Evolutionary conservation across 2,329 filamentous ascomycete genomes (phyloP).

Genomic region (Arthrinium puccinioides): DNA sequence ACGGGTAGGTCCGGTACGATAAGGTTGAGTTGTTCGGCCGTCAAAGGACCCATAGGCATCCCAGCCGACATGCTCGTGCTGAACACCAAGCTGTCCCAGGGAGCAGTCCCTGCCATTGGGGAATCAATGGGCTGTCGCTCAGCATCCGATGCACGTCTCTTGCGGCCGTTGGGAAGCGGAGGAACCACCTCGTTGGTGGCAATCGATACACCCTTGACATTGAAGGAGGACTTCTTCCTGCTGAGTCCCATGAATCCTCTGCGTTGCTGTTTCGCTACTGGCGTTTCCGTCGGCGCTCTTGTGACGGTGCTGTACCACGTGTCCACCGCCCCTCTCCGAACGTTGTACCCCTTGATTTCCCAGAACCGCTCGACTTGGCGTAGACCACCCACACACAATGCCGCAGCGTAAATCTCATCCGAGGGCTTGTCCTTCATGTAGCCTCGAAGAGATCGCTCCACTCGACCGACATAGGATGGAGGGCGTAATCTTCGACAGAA

Average conservation of each 20-base stretch:
- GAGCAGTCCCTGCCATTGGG: slow-evolving; percentile 9
- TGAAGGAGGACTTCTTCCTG: slow-evolving; percentile 47
- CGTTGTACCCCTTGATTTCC: slow-evolving; percentile 61
- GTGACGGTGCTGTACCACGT: slow-evolving; percentile 46
- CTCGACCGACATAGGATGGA: slow-evolving; percentile 55
- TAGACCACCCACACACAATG: slow-evolving; percentile 53
- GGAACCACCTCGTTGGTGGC: neutral
- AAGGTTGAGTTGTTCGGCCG: slow-evolving; percentile 40
- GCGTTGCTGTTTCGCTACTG: slow-evolving; percentile 36
- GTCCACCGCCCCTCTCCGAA: slow-evolving; percentile 51
- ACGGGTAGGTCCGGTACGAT: slow-evolving; percentile 49
- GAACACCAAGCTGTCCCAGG: slow-evolving; percentile 40
- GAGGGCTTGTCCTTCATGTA: slow-evolving; percentile 56
- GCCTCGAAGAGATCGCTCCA: slow-evolving; percentile 56
- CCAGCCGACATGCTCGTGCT: slow-evolving; percentile 52
- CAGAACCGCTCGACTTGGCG: slow-evolving; percentile 57
- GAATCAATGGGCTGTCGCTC: slow-evolving; percentile 20
- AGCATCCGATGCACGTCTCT: slow-evolving; percentile 20
- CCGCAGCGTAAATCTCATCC: slow-evolving; percentile 55
- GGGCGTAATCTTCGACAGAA: slow-evolving; percentile 56
- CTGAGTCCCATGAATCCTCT: slow-evolving; percentile 46
- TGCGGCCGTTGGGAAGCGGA: slow-evolving; percentile 8
- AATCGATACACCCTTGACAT: slow-evolving; percentile 21
- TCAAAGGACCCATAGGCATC: slow-evolving; percentile 53
- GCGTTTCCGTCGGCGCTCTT: slow-evolving; percentile 34